Base-by-base conservation (phyloP, 1,284 basidiomycete species). In the Schizophyllum amplum region DNA sequence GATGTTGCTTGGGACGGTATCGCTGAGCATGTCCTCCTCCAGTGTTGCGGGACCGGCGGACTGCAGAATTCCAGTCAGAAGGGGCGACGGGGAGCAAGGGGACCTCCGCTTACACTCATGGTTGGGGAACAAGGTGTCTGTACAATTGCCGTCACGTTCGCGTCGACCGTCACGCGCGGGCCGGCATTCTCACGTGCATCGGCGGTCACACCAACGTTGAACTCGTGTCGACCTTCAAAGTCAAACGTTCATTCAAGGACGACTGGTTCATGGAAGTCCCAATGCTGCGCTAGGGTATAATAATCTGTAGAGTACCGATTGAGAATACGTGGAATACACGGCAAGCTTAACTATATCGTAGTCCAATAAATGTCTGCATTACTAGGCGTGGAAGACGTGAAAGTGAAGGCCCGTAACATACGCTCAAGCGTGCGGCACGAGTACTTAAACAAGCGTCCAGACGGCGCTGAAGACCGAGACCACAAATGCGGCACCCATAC, bases 1-100 rank as follows among this genome's bases (percentile, higher is more conserved):
- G 60, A 90, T 87, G 67, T 90, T 90, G 69, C 85, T 88, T 0
- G 89, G 89, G 15, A 91, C 83, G 55, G 91, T 78, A 67, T 91
- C 87, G 66, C 87, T 90, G 59, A 91, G 77, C 52, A 89, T 82
- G 67, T 91, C 89, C 57, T 91, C 88, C 5, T 90, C 88, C 70
- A 75, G 75, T 21, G 68, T 65, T 47, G 68, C 68, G 24, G 67
- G 69, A 0, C 72, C 64, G 6, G 73, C 74, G 55, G 75, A 75
- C 74, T 75, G 51, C 50, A 24, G 7, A 56, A 21, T 5, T n/a
- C n/a, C 25, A 49, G n/a, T 55, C 17, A 60, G 55, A 15, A 52
- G 5, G 13, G 33, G 7, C 33, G 17, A 17, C 33, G 24, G 21
- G 49, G 17, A n/a, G n/a, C 27, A 51, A 23, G 27, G 27, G 24